Evolutionary conservation across 2,329 filamentous ascomycete species (phyloP), one percentile per base, ranked within the genome.

Genomic region (Penicillium sp.): DNA sequence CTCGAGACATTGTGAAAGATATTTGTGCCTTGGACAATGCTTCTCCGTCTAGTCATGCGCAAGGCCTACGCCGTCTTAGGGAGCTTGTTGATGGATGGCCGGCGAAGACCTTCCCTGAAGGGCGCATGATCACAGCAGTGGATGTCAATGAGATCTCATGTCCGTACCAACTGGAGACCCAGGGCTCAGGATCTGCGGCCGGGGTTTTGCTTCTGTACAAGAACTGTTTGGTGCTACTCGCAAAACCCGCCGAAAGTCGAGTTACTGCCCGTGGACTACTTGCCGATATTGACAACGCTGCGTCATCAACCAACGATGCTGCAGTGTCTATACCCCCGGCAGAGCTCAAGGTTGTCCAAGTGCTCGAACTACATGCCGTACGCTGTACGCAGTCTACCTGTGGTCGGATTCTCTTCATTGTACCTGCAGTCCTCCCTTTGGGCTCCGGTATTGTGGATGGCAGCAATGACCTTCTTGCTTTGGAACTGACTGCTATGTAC

Each of bases 11-110:
- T 55, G 92, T 99, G 66, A 92, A 93, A 20, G 95, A 96, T 55
- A 99, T 99, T 45, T 99, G 95, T 76, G 96, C 94, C 15, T 88
- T 97, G 78, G 94, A 97, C 69, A 83, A 90, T 79, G 72, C 90
- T 70, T 69, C 82, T 75, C 68, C 85, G 1, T 76, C 77, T 3
- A 89, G 91, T 69, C 90, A 92, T 66, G 87, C 88, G 10, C 90
- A 91, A 66, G 82, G 91, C 47, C 84, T 89, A 37, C 89, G 87
- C 66, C 87, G 90, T 43, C 79, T 97, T 50, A 88, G 88, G 63
- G 88, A 89, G 64, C 84, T 95, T 74, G 84, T 96, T 43, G 87
- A 91, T 68, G 86, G 84, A 48, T 96, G 92, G 91, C 91, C 92
- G 1, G 71, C 79, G 22, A 84, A 88, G 52, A 83, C 93, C 25